These are phyloP conservation scores for Auxenochlorella pyrenoidosa DNA, from an alignment of 139 green algal genomes.

Conservation along the genomic window DNA sequence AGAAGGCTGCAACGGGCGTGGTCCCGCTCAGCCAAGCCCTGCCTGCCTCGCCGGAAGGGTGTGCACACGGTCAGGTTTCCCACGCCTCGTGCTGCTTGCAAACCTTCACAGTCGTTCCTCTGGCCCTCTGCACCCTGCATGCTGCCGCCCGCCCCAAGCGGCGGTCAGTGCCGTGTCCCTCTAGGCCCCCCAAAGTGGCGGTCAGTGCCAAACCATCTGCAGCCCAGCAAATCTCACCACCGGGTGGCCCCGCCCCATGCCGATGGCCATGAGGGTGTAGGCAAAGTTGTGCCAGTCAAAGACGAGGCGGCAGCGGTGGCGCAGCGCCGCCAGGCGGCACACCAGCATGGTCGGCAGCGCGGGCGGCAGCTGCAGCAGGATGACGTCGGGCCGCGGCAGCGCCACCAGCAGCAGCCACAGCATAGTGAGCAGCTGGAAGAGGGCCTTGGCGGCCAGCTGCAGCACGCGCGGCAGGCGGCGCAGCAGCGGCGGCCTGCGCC, in stretches of 20 bases:
- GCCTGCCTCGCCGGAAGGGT: too few relatives aligned
- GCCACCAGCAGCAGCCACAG: slow-evolving; percentile 68
- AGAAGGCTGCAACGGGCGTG: too few relatives aligned
- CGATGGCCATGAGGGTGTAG: slow-evolving; percentile 88
- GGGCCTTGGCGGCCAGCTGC: slow-evolving; percentile 72
- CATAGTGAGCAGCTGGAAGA: slow-evolving; percentile 69
- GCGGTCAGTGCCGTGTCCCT: too few relatives aligned
- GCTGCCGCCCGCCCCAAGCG: too few relatives aligned
- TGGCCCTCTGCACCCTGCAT: too few relatives aligned
- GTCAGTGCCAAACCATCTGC: too few relatives aligned
- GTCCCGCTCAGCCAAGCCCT: too few relatives aligned
- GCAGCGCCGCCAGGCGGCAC: slow-evolving; percentile 69
- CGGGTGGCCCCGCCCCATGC: slow-evolving; percentile 56
- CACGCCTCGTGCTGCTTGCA: too few relatives aligned
- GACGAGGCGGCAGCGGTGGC: slow-evolving; percentile 73
- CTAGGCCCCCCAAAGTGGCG: too few relatives aligned
- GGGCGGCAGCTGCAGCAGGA: slow-evolving; percentile 91
- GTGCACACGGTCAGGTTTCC: too few relatives aligned
- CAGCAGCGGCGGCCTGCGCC: slow-evolving; percentile 45
- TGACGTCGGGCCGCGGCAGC: slow-evolving; percentile 59
- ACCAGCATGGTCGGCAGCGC: slow-evolving; percentile 87
- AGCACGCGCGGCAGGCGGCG: slow-evolving; percentile 60
- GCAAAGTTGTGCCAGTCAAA: slow-evolving; percentile 99
- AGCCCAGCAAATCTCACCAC: slow-evolving; percentile 48
- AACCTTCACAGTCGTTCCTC: too few relatives aligned